Evolutionary conservation across 2,329 filamentous ascomycete species (phyloP), one percentile per base, ranked within the genome.

Genomic region (Orbilia oligospora): DNA sequence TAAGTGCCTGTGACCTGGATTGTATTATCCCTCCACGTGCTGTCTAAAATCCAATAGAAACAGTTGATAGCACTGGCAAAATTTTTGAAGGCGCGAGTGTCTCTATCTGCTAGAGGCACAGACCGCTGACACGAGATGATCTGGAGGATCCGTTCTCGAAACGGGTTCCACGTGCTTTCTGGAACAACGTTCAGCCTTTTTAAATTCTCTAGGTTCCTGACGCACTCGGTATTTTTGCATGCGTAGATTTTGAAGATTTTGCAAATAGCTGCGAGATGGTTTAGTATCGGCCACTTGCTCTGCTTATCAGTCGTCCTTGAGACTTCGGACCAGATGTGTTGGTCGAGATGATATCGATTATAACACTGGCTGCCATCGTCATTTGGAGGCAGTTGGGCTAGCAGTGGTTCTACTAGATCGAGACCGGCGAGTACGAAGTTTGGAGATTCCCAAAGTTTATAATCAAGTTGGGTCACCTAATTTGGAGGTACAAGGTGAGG

Each of bases 41-140:
- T 55, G 14, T 72, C 69, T 24, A 72, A 66, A 10, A 66, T 22
- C 69, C 69, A 72, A 44, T 65, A 72, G 9, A 48, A 56, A 2
- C 14, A 20, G 1, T 66, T 48, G 22, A 61, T 48, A n/a, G 49
- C 58, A 24, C 41, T 18, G 3, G 58, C 20, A n/a, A 72, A 38
- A 20, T 72, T 49, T 33, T 36, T 38, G 36, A 66, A 66, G 14
- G 16, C 10, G 1, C 24, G 16, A 0, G 36, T 24, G 4, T 18
- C 33, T 48, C 49, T 12, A 16, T 72, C 38, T 18, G 33, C 24
- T 4, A n/a, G 36, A 10, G 10, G 2, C 0, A 58, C 22, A 41
- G 16, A 18, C 38, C 27, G 49, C 16, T 72, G 69, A 27, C 69
- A 72, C 4, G 69, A 22, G 16, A 72, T 49, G 6, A 66, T 3